A percentile compares a stretch with the other conserved stretches of the same genome.
Conservation (phyloP, 805 yeast genomes). For the Grigorovia yakushimaensis region DNA sequence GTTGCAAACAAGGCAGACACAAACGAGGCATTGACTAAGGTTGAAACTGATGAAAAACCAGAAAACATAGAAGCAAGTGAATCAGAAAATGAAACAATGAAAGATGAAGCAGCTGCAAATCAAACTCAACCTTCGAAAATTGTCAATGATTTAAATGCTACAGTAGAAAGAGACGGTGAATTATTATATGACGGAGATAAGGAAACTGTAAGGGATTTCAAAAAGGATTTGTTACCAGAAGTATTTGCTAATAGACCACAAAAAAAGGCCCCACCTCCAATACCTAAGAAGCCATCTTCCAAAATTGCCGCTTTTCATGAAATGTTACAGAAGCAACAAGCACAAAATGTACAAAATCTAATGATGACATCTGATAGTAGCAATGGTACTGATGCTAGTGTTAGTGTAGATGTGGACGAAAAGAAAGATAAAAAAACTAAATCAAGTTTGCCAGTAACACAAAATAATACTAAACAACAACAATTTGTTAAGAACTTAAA, state of each 20-base stretch:
- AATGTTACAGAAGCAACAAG: constrained; percentile 49
- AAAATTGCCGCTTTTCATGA: constrained; percentile 76
- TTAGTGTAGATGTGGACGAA: neutral
- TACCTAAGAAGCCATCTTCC: constrained; percentile 70
- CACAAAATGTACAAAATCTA: constrained; percentile 36
- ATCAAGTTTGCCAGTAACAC: neutral
- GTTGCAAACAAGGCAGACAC: no score
- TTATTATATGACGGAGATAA: neutral
- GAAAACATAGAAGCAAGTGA: no score
- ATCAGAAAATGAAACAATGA: no score
- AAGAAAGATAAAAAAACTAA: neutral
- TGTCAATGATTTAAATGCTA: no score
- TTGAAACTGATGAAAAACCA: no score
- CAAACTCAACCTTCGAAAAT: no score
- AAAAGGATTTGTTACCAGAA: constrained; percentile 4
- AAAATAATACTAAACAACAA: constrained; percentile 20
- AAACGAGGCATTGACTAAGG: no score
- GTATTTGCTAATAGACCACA: constrained; percentile 6
- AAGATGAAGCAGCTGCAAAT: no score
- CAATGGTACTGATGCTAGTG: neutral
- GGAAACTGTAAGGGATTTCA: neutral
- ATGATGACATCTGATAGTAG: neutral
- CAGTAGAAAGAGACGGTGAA: neutral
- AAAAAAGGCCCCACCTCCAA: constrained; percentile 46
- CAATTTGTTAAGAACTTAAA: constrained; percentile 50